Evolutionary conservation across 192 early-diverging fungal genomes (phyloP), one percentile per base, ranked within the genome.

Genomic region (Neocallimastix lanati): DNA sequence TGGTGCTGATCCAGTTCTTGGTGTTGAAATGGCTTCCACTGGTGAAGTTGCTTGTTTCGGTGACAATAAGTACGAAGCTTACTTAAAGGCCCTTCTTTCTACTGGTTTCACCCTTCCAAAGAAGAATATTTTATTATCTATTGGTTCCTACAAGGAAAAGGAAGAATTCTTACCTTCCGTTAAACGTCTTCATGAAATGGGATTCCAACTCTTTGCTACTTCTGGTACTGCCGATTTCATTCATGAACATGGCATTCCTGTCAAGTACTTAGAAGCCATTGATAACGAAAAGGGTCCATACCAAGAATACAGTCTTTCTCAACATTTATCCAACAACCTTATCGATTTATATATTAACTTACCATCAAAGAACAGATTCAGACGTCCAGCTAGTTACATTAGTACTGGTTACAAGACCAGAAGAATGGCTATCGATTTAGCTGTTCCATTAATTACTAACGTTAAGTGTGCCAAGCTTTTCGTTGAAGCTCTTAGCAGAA

Each of bases 21-120:
- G 97, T 82, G 96, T 99, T 7, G 97, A 98, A 88, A 99, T 98
- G 96, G 97, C 97, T 29, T 98, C 96, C 12, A 99, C 97, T 4
- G 97, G 97, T 83, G 97, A 98, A 88, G 97, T 99, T 29, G 97
- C 97, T 11, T 97, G 95, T 83, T 98, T 99, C 83, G 96, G 98
- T 29, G 90, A 91, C 78, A 93, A 96, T 86, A 98, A 98, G 90
- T 98, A 98, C 87, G 94, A 97, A 79, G 97, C 97, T 28, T 99
- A 99, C 85, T 87, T 97, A 79, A 97, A 97, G 91, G 94, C 95
- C 1, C 84, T 97, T 81, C 83, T 98, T 33, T 93, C 97, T 50
- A 99, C 96, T 28, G 94, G 94, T 4, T 96, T 99, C 85, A 88
- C 86, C 38, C 86, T 96, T 77, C 97, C 97, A 76, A 91, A 95